These are phyloP conservation scores for Agroathelia rolfsii DNA, from an alignment of 1,284 basidiomycete species.

Conservation along the genomic window DNA sequence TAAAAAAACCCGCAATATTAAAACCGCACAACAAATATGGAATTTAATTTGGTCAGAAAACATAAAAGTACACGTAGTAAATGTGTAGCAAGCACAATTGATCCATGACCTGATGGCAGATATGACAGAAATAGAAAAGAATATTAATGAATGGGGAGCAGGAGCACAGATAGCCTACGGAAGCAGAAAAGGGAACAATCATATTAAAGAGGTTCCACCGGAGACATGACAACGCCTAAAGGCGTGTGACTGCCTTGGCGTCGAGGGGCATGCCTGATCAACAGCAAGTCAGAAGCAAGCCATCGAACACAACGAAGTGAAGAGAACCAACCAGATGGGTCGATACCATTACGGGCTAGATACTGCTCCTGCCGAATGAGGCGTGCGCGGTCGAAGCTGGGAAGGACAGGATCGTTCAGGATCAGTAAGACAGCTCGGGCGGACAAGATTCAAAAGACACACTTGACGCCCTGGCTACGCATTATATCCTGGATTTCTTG, in stretches of 20 bases:
- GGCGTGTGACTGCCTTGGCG: conserved; percentile 67
- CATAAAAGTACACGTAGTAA: too few relatives aligned
- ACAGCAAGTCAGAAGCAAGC: neutral
- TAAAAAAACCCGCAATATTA: too few relatives aligned
- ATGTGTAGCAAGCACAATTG: too few relatives aligned
- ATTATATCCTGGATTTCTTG: conserved; percentile 85
- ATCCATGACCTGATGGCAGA: too few relatives aligned
- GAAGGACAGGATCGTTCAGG: conserved; percentile 4
- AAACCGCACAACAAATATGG: too few relatives aligned
- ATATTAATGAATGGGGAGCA: too few relatives aligned
- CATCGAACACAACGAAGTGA: neutral
- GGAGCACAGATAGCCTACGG: too few relatives aligned
- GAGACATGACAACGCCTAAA: conserved; percentile 32
- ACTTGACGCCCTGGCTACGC: conserved; percentile 71
- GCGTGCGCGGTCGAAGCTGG: conserved; percentile 83
- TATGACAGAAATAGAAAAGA: too few relatives aligned
- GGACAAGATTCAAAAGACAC: conserved; percentile 21
- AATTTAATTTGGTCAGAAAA: too few relatives aligned
- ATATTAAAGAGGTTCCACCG: too few relatives aligned
- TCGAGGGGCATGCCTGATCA: conserved; percentile 50
- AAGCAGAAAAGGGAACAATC: too few relatives aligned
- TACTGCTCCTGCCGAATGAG: conserved; percentile 80
- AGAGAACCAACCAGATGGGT: conserved; percentile 61
- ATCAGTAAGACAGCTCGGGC: conserved; percentile 2
- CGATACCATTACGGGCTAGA: conserved; percentile 80